Evolutionary conservation across 140 eudicot species (phyloP), one percentile per base, ranked within the genome.

Genomic region (Flaveria floridana): DNA sequence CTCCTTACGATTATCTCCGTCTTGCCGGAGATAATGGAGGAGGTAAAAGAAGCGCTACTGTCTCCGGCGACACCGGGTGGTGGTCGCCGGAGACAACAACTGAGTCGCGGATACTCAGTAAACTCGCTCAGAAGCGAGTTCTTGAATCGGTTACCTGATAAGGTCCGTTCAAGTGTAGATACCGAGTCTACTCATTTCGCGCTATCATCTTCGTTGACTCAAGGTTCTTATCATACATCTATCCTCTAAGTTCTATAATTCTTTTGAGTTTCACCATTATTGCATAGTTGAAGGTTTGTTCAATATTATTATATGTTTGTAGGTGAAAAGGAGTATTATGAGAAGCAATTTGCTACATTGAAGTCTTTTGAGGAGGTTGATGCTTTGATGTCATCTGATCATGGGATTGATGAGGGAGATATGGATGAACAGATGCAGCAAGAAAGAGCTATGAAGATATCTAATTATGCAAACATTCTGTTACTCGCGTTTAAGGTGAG

Each of bases 291-390:
- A 51, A 19, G 57, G 19, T 65, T 16, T 1, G 4, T 72, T 41
- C 13, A 26, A 28, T 3, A 39, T 0, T 16, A 30, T 28, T 39
- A 44, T 11, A 44, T 77, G 26, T 79, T 28, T 78, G 28, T n/a
- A 93, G 97, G 96, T 51, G 94, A 83, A 62, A 93, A 86, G 85
- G 94, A 86, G 39, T 93, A 93, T 74, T 93, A 93, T 73, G 94
- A 90, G 69, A 82, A 79, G 41, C 98, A 93, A 58, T 86, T 93
- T 75, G 89, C 88, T 3, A 90, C 94, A 26, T 68, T 93, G 34
- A 86, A 86, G 74, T 90, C 97, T 1, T 93, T 93, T 71, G 94
- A 90, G 66, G 91, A 86, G 65, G 98, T 86, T 20, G 98, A 93
- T 86, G 69, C 77, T 10, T 39, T 88, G 42, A 89, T 82, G 25